These are phyloP conservation scores for Eimeria falciformis DNA, from an alignment of 169 alveolate genomes.

Conservation along the genomic window DNA sequence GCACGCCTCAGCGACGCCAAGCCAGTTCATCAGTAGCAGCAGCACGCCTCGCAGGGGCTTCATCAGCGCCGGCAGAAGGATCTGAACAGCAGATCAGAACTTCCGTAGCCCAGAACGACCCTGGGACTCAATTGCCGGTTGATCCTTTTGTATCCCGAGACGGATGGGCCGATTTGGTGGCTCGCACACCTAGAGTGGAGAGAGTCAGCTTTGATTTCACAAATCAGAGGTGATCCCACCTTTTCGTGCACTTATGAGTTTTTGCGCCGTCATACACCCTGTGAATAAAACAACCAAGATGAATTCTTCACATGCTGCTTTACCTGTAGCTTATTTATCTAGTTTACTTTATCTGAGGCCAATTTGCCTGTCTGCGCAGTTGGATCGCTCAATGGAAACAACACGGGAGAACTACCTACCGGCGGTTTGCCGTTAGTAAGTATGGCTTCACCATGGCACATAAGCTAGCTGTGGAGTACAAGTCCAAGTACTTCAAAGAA, in stretches of 20 bases:
- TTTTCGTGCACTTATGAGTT: too few species aligned
- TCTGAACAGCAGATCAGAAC: not conserved
- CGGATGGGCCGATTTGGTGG: not conserved
- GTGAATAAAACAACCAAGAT: too few species aligned
- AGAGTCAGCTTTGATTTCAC: slow-evolving; percentile 61
- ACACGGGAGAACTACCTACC: slow-evolving; percentile 51
- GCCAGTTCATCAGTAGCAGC: not conserved
- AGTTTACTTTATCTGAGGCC: too few species aligned
- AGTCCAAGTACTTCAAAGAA: slow-evolving; percentile 22
- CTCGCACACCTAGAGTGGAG: slow-evolving; percentile 20
- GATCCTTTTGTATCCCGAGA: not conserved
- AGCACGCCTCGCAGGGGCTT: not conserved
- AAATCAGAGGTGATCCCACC: slow-evolving; percentile 4
- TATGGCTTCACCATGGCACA: slow-evolving; percentile 31
- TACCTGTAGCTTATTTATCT: too few species aligned
- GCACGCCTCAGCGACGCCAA: not conserved
- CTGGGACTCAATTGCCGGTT: not conserved
- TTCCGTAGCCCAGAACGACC: not conserved
- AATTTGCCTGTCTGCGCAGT: not conserved
- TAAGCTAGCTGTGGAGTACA: slow-evolving; percentile 38
- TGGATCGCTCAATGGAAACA: slow-evolving; percentile 72
- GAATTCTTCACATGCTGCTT: too few species aligned
- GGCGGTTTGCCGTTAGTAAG: slow-evolving; percentile 49
- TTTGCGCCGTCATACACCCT: too few species aligned
- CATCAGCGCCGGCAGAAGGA: not conserved